phyloP scores from a whole-genome alignment of 495 filamentous ascomycete genomes.

The Haplographium delicatum region DNA sequence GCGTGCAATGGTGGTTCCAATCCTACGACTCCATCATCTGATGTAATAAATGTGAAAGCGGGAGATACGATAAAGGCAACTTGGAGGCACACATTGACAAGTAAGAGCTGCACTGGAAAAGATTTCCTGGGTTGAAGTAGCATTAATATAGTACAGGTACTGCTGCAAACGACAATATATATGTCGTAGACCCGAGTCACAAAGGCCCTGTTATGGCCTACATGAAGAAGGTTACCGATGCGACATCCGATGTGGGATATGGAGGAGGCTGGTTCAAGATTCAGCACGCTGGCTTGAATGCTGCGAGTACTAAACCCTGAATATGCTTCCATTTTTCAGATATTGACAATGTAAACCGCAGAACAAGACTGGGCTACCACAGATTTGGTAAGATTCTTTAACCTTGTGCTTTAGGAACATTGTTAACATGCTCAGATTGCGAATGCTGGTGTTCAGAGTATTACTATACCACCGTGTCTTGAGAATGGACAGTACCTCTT shows the following conservation, averaged over 20 bases:
- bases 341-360: background rate
- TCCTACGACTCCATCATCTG: conserved; percentile 35
- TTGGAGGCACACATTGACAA: conserved; percentile 43
- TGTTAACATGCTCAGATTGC: conserved; percentile 12
- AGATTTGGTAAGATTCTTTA: conserved; percentile 10
- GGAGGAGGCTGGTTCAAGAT: conserved; percentile 39
- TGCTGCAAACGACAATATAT: conserved; percentile 28
- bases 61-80: conserved; percentile 41
- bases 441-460: conserved; percentile 33
- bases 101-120: conserved; percentile 7
- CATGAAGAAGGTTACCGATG: conserved; percentile 44
- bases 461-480: conserved; percentile 40
- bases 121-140: background rate
- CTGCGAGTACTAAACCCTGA: no score
- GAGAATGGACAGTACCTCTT: conserved; percentile 45
- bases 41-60: conserved; percentile 42
- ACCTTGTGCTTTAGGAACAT: background rate
- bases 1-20: conserved; percentile 53
- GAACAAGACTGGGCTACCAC: conserved; percentile 17
- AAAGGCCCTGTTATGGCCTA: conserved; percentile 43
- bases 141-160: background rate
- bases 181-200: conserved; percentile 43
- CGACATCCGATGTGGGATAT: conserved; percentile 31
- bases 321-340: no score
- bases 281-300: conserved; percentile 19